phyloP scores from a whole-genome alignment of 495 filamentous ascomycete species.

The Talaromyces borbonicus region DNA sequence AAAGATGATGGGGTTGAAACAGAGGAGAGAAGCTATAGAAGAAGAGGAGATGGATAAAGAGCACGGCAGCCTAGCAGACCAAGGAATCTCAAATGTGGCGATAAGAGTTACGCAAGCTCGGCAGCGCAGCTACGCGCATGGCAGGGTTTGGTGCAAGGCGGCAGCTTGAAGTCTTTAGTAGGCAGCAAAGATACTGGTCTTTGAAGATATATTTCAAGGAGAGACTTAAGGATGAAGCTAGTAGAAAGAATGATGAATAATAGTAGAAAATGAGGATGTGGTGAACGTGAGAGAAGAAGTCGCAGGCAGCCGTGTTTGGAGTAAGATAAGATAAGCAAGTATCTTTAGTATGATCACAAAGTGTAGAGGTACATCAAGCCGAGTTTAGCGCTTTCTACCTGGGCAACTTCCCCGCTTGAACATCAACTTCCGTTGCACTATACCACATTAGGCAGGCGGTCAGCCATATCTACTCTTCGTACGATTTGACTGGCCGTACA shows the following conservation, averaged over 20 bases:
- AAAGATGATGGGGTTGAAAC: slow-evolving; percentile 9
- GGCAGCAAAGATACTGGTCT: no score
- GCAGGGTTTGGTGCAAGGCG: not conserved
- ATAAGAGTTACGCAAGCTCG: not conserved
- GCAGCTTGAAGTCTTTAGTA: no score
- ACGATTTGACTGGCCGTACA: no score
- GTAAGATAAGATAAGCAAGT: no score
- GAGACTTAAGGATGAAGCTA: not conserved
- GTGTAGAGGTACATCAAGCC: no score
- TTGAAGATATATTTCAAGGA: not conserved
- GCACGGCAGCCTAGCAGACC: not conserved
- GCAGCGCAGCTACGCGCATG: not conserved
- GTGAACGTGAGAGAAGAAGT: no score
- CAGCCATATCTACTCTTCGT: no score
- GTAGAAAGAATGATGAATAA: not conserved
- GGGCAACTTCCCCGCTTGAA: no score
- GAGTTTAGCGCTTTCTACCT: no score
- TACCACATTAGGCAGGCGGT: no score
- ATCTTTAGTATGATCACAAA: no score
- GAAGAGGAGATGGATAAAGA: not conserved
- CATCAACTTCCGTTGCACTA: no score
- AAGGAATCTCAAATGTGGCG: not conserved
- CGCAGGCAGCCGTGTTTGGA: not conserved
- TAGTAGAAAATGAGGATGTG: not conserved
- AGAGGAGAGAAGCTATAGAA: not conserved